Evolutionary conservation across 2,329 filamentous ascomycete genomes (phyloP).

Genomic region (Diaporthe ilicicola): DNA sequence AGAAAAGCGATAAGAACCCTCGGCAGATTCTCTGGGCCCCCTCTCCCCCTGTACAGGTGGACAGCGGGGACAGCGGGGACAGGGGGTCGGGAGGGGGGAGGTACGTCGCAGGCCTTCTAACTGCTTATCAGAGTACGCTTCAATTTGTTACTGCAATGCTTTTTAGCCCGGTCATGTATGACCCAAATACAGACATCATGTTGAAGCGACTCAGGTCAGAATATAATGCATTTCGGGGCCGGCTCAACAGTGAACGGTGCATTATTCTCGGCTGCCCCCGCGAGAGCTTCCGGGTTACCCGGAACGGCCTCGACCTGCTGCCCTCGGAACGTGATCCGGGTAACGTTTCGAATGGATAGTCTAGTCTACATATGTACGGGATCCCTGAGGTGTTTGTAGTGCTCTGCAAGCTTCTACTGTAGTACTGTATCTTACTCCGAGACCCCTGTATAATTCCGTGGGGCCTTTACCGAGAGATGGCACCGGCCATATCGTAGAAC

Average conservation of each 20-base stretch:
- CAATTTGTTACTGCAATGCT: no score
- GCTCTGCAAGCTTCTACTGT: neutral
- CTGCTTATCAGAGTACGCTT: neutral
- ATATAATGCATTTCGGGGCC: neutral
- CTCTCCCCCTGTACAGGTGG: neutral
- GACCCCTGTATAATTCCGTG: neutral
- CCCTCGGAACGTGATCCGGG: neutral
- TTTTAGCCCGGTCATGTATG: no score
- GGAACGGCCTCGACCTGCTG: neutral
- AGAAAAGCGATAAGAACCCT: conserved; percentile 4
- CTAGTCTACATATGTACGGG: neutral
- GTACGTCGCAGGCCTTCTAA: no score
- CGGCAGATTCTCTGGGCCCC: neutral
- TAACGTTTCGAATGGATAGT: neutral
- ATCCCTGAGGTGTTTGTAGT: neutral
- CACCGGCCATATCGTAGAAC: neutral
- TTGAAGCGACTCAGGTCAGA: neutral
- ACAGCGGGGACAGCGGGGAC: neutral
- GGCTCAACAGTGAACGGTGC: neutral
- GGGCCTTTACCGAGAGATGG: neutral
- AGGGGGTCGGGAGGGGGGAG: neutral
- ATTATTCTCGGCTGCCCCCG: neutral
- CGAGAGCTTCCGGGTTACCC: neutral
- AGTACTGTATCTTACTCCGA: neutral
- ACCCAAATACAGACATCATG: neutral